Percentiles rank a stretch among this genome's conserved stretches.
Conservation (phyloP, 495 filamentous ascomycete genomes). For the Copromyces sp. region DNA sequence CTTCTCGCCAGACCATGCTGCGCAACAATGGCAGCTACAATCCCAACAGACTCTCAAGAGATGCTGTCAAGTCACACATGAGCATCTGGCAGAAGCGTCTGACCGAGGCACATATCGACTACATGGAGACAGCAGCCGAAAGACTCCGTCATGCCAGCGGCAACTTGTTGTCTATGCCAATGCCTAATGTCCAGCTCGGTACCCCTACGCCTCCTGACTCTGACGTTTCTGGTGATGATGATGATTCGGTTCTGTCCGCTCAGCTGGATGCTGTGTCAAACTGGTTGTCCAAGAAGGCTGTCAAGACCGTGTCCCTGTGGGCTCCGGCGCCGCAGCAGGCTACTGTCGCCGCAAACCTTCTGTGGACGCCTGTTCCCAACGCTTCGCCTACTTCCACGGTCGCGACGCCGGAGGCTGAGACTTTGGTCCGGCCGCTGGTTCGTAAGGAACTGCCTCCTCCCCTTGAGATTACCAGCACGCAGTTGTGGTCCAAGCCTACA, state of each 20-base stretch:
- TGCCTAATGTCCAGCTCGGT: constrained; percentile 27
- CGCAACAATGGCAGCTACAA: constrained; percentile 20
- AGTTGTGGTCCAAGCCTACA: constrained; percentile 22
- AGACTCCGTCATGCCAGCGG: constrained; percentile 26
- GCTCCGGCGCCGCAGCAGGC: constrained; percentile 1
- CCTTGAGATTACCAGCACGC: constrained; percentile 27
- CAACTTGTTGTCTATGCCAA: constrained; percentile 31
- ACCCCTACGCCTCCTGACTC: constrained; percentile 43
- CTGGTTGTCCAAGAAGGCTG: background rate
- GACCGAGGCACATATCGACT: constrained; percentile 35
- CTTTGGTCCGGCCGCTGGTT: constrained; percentile 18
- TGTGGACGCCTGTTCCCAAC: constrained; percentile 10
- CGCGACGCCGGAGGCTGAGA: constrained; percentile 2
- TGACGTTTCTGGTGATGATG: constrained; percentile 24
- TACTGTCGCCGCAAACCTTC: background rate
- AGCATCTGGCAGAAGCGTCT: constrained; percentile 24
- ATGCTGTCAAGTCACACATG: constrained; percentile 6
- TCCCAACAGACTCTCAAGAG: constrained; percentile 8
- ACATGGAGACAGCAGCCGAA: constrained; percentile 30
- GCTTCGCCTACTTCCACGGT: background rate
- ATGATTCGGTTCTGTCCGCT: constrained; percentile 11
- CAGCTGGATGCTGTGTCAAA: constrained; percentile 16
- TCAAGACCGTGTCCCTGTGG: constrained; percentile 14
- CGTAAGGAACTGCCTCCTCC: constrained; percentile 19
- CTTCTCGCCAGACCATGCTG: constrained; percentile 21